phyloP scores from a whole-genome alignment of 306 rosid species.

The Cicer yamashitae region DNA sequence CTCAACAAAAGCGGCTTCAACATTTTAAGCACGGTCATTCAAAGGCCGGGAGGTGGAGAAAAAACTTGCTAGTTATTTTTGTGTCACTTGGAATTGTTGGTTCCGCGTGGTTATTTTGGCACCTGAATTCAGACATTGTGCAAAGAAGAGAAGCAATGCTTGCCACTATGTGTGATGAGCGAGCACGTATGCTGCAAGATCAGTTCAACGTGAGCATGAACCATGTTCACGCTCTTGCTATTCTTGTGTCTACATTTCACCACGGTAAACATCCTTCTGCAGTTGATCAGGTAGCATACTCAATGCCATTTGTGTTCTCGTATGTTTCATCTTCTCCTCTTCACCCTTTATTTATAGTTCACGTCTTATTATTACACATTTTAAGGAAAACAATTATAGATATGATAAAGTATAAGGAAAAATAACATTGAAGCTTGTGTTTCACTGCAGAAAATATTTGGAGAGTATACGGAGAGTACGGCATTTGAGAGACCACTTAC shows the following conservation, averaged over 20 bases:
- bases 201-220: conserved; percentile 96
- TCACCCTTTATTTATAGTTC: conserved; percentile 11
- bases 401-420: not conserved
- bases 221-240: conserved; percentile 93
- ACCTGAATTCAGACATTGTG: conserved; percentile 55
- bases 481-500: conserved; percentile 96
- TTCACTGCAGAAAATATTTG: conserved; percentile 76
- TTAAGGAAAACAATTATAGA: not conserved
- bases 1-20: conserved; percentile 52
- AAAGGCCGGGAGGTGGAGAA: conserved; percentile 80
- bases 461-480: conserved; percentile 89
- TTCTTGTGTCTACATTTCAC: conserved; percentile 95
- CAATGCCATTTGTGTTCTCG: conserved; percentile 22
- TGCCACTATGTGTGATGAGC: conserved; percentile 93
- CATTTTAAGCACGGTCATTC: conserved; percentile 51
- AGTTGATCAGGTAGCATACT: conserved; percentile 76
- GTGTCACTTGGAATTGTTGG: conserved; percentile 56
- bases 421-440: conserved; percentile 38
- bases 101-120: conserved; percentile 74
- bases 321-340: conserved; percentile 10
- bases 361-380: conserved; percentile 7
- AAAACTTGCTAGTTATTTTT: conserved; percentile 59
- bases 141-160: conserved; percentile 81
- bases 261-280: conserved; percentile 90
- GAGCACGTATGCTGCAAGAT: conserved; percentile 97